These are phyloP conservation scores for Boletus insuetus DNA, from an alignment of 768 basidiomycete species.

Conservation along the genomic window DNA sequence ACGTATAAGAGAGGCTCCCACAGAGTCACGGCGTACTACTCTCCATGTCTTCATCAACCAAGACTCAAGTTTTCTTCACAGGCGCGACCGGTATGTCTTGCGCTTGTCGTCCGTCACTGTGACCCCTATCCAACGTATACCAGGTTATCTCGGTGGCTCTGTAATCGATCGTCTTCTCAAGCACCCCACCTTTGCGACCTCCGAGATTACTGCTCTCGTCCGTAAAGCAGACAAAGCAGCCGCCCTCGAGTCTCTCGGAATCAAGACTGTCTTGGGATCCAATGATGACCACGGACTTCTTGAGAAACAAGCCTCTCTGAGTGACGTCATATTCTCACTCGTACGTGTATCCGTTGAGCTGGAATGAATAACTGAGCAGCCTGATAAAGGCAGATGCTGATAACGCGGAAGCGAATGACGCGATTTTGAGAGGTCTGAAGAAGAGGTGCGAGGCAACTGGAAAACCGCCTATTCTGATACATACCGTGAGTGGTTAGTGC, in stretches of 20 bases:
- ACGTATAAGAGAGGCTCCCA: constrained; percentile 4
- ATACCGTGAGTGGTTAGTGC: constrained; percentile 47
- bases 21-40: no score
- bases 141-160: constrained; percentile 36
- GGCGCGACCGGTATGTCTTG: constrained; percentile 19
- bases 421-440: constrained; percentile 53
- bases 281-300: constrained; percentile 42
- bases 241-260: constrained; percentile 20
- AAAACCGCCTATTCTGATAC: constrained; percentile 48
- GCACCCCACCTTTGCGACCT: constrained; percentile 20
- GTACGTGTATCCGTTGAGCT: constrained; percentile 22
- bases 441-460: constrained; percentile 42
- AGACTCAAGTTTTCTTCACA: constrained; percentile 20
- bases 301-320: constrained; percentile 41
- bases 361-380: no score
- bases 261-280: constrained; percentile 40
- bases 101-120: background rate
- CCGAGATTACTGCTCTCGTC: constrained; percentile 28
- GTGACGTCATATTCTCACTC: constrained; percentile 43
- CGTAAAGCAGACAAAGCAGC: constrained; percentile 29
- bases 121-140: background rate
- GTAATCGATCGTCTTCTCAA: constrained; percentile 31
- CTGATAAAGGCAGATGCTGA: constrained; percentile 45
- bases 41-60: background rate
- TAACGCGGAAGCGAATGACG: constrained; percentile 40